Evolutionary conservation across 164 flowering plant genomes (phyloP).

Genomic region (grape (Vitis vinifera)): DNA sequence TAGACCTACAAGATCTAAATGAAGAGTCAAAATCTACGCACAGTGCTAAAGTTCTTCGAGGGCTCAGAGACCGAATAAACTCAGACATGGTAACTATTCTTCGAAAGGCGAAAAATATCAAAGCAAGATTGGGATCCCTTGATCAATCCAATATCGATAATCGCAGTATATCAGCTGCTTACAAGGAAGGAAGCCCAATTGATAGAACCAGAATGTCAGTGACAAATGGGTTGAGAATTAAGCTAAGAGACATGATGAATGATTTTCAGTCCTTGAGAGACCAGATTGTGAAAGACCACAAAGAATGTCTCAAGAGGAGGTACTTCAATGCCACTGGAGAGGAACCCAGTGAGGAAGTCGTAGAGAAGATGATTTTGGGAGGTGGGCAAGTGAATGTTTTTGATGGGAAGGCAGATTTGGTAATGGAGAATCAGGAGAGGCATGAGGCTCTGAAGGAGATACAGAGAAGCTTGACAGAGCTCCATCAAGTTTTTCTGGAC

Average conservation of each 20-base stretch:
- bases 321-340: slow-evolving; percentile 26
- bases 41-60: slow-evolving; percentile 23
- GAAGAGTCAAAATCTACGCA: slow-evolving; percentile 23
- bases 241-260: slow-evolving; percentile 26
- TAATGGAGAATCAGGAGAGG: slow-evolving; percentile 31
- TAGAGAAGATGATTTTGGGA: slow-evolving; percentile 23
- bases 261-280: slow-evolving; percentile 30
- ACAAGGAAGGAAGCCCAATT: slow-evolving; percentile 24
- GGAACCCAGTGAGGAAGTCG: slow-evolving; percentile 23
- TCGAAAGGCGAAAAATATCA: slow-evolving; percentile 22
- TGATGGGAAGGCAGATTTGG: slow-evolving; percentile 18
- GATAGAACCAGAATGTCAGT: slow-evolving; percentile 28
- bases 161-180: slow-evolving; percentile 5
- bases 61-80: slow-evolving; percentile 25
- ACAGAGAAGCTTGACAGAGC: slow-evolving; percentile 33
- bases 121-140: slow-evolving; percentile 16
- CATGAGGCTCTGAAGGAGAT: slow-evolving; percentile 39
- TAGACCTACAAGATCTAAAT: slow-evolving; percentile 22
- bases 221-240: slow-evolving; percentile 27
- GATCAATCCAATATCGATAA: slow-evolving; percentile 20
- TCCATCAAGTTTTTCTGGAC: slow-evolving; percentile 41
- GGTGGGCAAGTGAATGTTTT: slow-evolving; percentile 12
- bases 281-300: slow-evolving; percentile 23
- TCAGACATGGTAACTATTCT: slow-evolving; percentile 30
- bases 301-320: slow-evolving; percentile 23